phyloP scores from a whole-genome alignment of 2,329 filamentous ascomycete genomes.

The Penicillium vulpinum region DNA sequence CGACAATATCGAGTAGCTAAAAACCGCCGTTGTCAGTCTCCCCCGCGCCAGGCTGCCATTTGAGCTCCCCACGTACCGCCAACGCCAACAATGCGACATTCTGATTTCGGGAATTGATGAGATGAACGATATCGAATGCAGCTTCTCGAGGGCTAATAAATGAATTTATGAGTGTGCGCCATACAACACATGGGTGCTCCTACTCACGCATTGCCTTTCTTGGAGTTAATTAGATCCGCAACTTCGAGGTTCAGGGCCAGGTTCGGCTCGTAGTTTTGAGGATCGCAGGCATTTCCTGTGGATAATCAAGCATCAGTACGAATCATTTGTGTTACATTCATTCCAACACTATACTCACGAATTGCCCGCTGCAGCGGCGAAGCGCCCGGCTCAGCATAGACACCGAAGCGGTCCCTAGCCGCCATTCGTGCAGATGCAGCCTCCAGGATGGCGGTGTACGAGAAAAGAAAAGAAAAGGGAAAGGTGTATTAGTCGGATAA shows the following conservation, averaged over 20 bases:
- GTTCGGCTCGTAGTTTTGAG: constrained; percentile 97
- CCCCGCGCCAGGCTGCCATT: constrained; percentile 14
- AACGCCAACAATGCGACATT: constrained; percentile 91
- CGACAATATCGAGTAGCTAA: constrained; percentile 93
- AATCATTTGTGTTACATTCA: neutral
- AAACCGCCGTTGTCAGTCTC: constrained; percentile 12
- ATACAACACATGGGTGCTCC: neutral
- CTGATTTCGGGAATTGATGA: constrained; percentile 94
- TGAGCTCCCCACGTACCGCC: constrained; percentile 51
- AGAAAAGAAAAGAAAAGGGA: constrained; percentile 2
- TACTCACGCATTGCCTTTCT: constrained; percentile 82
- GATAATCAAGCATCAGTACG: constrained; percentile 13
- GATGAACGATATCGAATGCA: constrained; percentile 86
- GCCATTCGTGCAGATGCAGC: constrained; percentile 94
- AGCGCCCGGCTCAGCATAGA: constrained; percentile 72
- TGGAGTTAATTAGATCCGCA: constrained; percentile 91
- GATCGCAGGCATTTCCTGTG: constrained; percentile 84
- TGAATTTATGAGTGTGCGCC: constrained; percentile 27
- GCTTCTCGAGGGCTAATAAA: constrained; percentile 75
- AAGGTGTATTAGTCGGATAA: constrained; percentile 6
- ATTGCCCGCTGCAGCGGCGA: constrained; percentile 95
- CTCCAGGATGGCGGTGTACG: constrained; percentile 65
- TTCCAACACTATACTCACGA: constrained; percentile 48
- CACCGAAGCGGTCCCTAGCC: constrained; percentile 88
- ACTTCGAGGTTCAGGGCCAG: constrained; percentile 96